Percentiles rank a stretch among this genome's conserved stretches.
Evolutionary conservation across 305 asterid species (phyloP).

Genomic region (Fraxinus ornus): DNA sequence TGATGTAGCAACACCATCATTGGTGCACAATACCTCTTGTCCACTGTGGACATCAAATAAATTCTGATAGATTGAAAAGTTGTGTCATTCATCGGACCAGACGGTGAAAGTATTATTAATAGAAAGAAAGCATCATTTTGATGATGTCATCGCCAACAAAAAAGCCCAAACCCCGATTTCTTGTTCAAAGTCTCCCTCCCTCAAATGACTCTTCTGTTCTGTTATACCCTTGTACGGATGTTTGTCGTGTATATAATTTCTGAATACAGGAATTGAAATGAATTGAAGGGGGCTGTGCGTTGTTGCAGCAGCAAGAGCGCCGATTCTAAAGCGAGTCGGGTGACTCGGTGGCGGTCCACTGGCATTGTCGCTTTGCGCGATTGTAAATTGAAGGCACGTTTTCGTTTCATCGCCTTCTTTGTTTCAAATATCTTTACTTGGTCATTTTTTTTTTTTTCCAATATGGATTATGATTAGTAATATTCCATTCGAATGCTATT

Average conservation of each 20-base stretch:
- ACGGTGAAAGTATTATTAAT: too few species aligned
- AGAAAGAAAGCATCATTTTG: too few species aligned
- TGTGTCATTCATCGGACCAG: too few species aligned
- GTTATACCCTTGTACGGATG: not conserved
- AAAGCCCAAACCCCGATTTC: slow-evolving; percentile 23
- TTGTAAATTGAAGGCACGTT: slow-evolving; percentile 71
- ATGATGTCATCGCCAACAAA: not conserved
- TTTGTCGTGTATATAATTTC: not conserved
- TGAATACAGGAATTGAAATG: not conserved
- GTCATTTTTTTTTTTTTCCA: not conserved
- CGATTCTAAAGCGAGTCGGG: slow-evolving; percentile 64
- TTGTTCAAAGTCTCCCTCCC: slow-evolving; percentile 38
- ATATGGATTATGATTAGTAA: not conserved
- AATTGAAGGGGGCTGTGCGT: slow-evolving; percentile 50
- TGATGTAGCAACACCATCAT: too few species aligned
- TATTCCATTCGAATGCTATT: not conserved
- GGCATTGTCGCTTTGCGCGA: slow-evolving; percentile 94
- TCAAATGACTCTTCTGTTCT: not conserved
- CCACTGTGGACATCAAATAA: too few species aligned
- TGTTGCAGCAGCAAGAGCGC: slow-evolving; percentile 65
- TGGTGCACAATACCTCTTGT: too few species aligned
- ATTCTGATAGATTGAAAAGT: too few species aligned
- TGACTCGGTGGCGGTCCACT: slow-evolving; percentile 88
- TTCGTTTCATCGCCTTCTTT: not conserved
- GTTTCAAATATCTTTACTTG: not conserved